Evolutionary conservation across 768 basidiomycete genomes (phyloP).

Genomic region (Cubamyces lactineus): DNA sequence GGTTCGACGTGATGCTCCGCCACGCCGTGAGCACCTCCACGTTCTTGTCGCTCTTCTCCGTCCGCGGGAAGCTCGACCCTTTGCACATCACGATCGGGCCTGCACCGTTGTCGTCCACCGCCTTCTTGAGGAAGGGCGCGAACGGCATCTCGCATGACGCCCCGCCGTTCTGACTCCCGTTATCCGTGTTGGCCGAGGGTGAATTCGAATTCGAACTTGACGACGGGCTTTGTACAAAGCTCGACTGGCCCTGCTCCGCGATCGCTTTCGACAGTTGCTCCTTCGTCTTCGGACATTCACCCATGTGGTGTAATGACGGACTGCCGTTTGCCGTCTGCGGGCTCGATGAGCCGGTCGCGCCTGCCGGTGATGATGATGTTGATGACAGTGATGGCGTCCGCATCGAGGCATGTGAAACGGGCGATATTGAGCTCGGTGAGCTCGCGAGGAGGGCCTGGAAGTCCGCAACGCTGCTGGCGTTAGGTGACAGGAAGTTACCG

Average conservation of each 20-base stretch:
- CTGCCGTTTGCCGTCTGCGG: constrained; percentile 31
- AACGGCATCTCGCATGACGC: constrained; percentile 30
- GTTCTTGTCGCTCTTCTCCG: constrained; percentile 69
- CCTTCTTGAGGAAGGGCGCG: constrained; percentile 37
- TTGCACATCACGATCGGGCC: constrained; percentile 64
- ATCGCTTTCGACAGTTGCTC: constrained; percentile 56
- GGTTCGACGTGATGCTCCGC: constrained; percentile 74
- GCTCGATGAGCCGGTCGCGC: constrained; percentile 6
- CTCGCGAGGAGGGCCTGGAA: constrained; percentile 40
- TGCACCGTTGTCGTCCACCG: constrained; percentile 37
- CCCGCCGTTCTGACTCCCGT: constrained; percentile 4
- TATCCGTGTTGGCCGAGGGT: constrained; percentile 28
- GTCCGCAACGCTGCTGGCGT: constrained; percentile 37
- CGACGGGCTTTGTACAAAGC: constrained; percentile 46
- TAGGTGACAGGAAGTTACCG: constrained; percentile 38
- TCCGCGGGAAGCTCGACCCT: constrained; percentile 69
- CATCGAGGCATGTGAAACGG: constrained; percentile 52
- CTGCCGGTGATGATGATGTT: constrained; percentile 24
- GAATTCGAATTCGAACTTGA: constrained; percentile 11
- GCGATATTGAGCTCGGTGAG: constrained; percentile 47
- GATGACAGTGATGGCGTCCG: constrained; percentile 27
- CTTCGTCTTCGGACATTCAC: constrained; percentile 57
- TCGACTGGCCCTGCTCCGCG: constrained; percentile 56
- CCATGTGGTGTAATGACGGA: constrained; percentile 23
- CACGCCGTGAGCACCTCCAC: constrained; percentile 80